Percentiles rank a stretch among this genome's conserved stretches.
These are phyloP conservation scores for Mariannaea sp. DNA, from an alignment of 2,329 filamentous ascomycete genomes.

Conservation along the genomic window DNA sequence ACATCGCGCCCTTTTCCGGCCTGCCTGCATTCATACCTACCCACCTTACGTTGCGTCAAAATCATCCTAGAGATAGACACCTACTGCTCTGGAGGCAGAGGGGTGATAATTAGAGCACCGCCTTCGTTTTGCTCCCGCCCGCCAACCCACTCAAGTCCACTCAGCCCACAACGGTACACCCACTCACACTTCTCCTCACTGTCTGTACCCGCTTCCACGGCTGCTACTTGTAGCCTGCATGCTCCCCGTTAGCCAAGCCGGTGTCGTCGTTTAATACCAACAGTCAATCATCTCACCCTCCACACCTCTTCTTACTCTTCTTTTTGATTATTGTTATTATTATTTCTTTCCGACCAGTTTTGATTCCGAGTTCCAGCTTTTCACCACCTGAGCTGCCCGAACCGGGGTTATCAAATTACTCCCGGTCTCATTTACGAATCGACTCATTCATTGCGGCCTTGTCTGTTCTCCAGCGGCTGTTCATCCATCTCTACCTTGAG, in stretches of 20 bases:
- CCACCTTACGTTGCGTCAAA: no score
- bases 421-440: slow-evolving; percentile 10
- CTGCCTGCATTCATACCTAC: no score
- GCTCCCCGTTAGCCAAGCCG: slow-evolving; percentile 26
- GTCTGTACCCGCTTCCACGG: slow-evolving; percentile 25
- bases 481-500: slow-evolving; percentile 18
- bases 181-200: slow-evolving; percentile 27
- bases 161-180: slow-evolving; percentile 30
- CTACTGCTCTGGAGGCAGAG: not conserved
- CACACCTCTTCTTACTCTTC: slow-evolving; percentile 23
- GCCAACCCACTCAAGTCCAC: slow-evolving; percentile 29
- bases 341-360: slow-evolving; percentile 12
- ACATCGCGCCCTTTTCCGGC: no score
- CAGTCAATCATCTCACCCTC: slow-evolving; percentile 25
- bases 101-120: slow-evolving; percentile 26
- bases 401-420: slow-evolving; percentile 9
- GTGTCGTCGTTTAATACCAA: slow-evolving; percentile 36
- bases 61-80: no score
- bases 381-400: slow-evolving; percentile 19
- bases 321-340: no score
- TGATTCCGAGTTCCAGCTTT: slow-evolving; percentile 25
- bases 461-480: slow-evolving; percentile 13
- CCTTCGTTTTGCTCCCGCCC: slow-evolving; percentile 30
- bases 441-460: slow-evolving; percentile 18
- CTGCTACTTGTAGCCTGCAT: slow-evolving; percentile 23